Conservation (phyloP, 2,329 filamentous ascomycete genomes). For the Orbilia javanica region DNA sequence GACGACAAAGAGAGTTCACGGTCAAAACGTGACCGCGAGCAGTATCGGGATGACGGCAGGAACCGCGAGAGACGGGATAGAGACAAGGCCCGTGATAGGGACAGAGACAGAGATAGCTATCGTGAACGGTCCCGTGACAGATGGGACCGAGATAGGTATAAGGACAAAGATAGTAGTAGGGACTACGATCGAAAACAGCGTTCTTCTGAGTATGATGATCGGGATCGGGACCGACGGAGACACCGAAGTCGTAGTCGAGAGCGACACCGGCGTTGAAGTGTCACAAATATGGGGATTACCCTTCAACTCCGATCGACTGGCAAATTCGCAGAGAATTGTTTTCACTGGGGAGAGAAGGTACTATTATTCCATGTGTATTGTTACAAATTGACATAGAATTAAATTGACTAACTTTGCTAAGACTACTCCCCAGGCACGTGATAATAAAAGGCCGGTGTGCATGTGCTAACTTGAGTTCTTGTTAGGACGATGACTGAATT, state of each 20-base stretch:
- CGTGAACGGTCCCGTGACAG: slow-evolving; percentile 62
- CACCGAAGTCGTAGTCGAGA: slow-evolving; percentile 58
- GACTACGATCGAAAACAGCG: slow-evolving; percentile 54
- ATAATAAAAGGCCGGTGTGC: background rate
- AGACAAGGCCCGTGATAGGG: slow-evolving; percentile 58
- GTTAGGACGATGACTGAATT: background rate
- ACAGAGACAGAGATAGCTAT: slow-evolving; percentile 61
- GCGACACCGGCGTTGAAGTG: slow-evolving; percentile 31
- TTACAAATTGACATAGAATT: slow-evolving; percentile 12
- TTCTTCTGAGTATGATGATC: slow-evolving; percentile 46
- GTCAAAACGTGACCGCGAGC: slow-evolving; percentile 64
- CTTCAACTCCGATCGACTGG: background rate
- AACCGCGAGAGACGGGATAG: slow-evolving; percentile 61
- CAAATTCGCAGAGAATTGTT: background rate
- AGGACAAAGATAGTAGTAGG: slow-evolving; percentile 42
- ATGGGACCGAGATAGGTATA: slow-evolving; percentile 61
- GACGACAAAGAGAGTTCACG: slow-evolving; percentile 64
- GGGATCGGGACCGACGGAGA: slow-evolving; percentile 57
- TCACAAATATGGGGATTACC: background rate
- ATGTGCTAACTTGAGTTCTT: slow-evolving; percentile 3
- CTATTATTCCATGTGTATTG: slow-evolving; percentile 15
- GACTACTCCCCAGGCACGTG: background rate
- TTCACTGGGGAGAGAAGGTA: slow-evolving; percentile 16
- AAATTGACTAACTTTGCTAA: slow-evolving; percentile 14
- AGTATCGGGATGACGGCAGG: slow-evolving; percentile 63